Base-by-base conservation (phyloP, 2,329 filamentous ascomycete genomes). In the Colletotrichum sp. region DNA sequence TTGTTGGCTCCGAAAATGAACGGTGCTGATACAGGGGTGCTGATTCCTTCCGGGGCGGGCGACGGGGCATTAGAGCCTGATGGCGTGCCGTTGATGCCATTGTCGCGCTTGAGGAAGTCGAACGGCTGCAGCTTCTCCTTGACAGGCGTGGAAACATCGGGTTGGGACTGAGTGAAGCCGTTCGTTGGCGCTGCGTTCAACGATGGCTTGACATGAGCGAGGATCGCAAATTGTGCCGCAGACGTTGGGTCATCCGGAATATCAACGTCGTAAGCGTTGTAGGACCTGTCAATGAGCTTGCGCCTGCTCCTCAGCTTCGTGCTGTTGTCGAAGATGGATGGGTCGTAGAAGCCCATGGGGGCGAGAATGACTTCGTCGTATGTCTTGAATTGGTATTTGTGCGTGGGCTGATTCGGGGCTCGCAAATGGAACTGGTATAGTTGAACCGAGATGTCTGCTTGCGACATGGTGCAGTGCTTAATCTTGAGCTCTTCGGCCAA, bases 321-420 rank as follows among this genome's bases (percentile, higher is more conserved):
- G 32, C 90, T 92, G 80, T 96, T 94, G 82, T 98, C 95, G 79
- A 99, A 98, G 71, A 98, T 94, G 4, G 91, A 88, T 0, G 97
- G 96, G 76, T 96, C 94, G 84, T 98, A 98, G 81, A 96, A 95
- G n/a, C 96, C 96, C 94, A 98, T 95, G 1, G 96, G 94, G 1
- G 97, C 94, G n/a, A 99, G 89, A 80, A 98, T 95, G 26, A 98
- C 94, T 84, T 99, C 97, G 80, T 99, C 97, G 82, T 99, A 99
- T 1, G 95, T 96, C 88, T 99, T 99, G 89, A 98, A 99, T 55
- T 93, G 92, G 85, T 98, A 99, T 85, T 98, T 98, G 78, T 93
- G 91, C 2, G 97, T 99, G 68, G 97, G 94, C 82, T 98, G 93
- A 69, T 95, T 96, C 2, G 95, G 94, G 12, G 95, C 95, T 32